Percentiles rank a stretch among this genome's conserved stretches.
Conservation (phyloP, 2,329 filamentous ascomycete species). For the Diaporthe sp. region DNA sequence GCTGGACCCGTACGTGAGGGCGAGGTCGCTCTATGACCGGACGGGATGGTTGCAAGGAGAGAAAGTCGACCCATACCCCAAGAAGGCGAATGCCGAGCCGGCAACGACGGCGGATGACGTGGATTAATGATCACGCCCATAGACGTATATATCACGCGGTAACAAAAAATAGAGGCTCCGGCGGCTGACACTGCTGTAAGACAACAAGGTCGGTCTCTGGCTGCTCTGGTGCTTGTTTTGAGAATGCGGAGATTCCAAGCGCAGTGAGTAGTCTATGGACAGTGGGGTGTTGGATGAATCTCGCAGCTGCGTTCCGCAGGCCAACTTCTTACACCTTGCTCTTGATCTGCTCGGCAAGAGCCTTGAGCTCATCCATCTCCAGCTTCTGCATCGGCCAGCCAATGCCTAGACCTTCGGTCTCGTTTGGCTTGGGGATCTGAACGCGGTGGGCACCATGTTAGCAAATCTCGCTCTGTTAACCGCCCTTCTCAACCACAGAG, state of each 20-base stretch:
- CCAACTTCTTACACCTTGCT: constrained; percentile 78
- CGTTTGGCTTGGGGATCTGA: constrained; percentile 94
- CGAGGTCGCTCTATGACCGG: constrained; percentile 87
- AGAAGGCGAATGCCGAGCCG: constrained; percentile 44
- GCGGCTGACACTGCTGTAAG: not conserved
- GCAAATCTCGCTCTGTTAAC: not conserved
- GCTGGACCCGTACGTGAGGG: constrained; percentile 88
- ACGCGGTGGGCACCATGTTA: not conserved
- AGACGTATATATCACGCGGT: constrained; percentile 35
- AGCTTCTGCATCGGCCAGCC: constrained; percentile 81
- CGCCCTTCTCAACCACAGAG: not conserved
- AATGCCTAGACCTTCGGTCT: constrained; percentile 82
- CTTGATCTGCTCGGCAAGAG: constrained; percentile 86
- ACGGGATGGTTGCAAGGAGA: constrained; percentile 80
- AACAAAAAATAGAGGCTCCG: constrained; percentile 21
- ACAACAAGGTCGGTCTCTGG: not conserved
- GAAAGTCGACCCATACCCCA: constrained; percentile 77
- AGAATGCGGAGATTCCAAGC: not conserved
- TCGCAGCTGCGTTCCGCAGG: not conserved
- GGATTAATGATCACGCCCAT: constrained; percentile 49
- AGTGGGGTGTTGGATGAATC: not conserved
- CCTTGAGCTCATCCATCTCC: constrained; percentile 88
- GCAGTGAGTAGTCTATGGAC: not conserved
- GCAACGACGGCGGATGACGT: constrained; percentile 61
- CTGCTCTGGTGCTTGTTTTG: not conserved